Base-by-base conservation (phyloP, 352 stramenopile genomes). In the Pythium plurisporium region DNA sequence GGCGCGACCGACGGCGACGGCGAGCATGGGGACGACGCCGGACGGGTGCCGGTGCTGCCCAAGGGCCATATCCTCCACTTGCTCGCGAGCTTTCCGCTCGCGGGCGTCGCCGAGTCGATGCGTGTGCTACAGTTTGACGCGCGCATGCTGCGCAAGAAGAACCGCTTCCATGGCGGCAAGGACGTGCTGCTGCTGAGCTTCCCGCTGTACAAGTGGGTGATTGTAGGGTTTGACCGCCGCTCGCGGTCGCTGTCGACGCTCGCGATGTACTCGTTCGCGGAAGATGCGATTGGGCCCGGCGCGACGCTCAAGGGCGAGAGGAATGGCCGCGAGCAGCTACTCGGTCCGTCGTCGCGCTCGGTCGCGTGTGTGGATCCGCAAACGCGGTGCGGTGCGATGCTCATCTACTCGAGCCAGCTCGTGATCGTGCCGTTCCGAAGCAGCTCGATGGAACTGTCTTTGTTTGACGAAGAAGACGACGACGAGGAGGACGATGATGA, bases 111-210 rank as follows among this genome's bases (percentile, higher is more conserved):
- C 4, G 71, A 94, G 51, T 87, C 78, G 44, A 69, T 86, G 42
- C 72, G 86, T 41, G 77, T 93, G 54, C 72, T 93, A 20, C 71
- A 72, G 14, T 89, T 91, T 41, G 79, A 93, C 64, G 69, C 69
- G 34, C 72, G 62, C 7, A 52, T 89, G 25, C 48, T 87, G 54
- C 66, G 75, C 46, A 91, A 90, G 67, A 87, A 84, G 50, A 71
- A 82, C 20, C 75, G 80, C 47, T 91, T 91, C 59, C 61, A 79
- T 14, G 74, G 80, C 17, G 81, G 81, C n/a, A 69, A 84, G 22
- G 76, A 93, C 23, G 78, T 91, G 46, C 64, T 95, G 52, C 50
- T 91, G 47, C 77, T 95, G 27, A 91, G 70, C 40, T 93, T 95
- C 62, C 55, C 72, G 25, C 27, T 52, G 12, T 89, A 81, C 62